Evolutionary conservation across 1,139 yeast genomes (phyloP).

Genomic region (Debaryomycetaceae sp.): DNA sequence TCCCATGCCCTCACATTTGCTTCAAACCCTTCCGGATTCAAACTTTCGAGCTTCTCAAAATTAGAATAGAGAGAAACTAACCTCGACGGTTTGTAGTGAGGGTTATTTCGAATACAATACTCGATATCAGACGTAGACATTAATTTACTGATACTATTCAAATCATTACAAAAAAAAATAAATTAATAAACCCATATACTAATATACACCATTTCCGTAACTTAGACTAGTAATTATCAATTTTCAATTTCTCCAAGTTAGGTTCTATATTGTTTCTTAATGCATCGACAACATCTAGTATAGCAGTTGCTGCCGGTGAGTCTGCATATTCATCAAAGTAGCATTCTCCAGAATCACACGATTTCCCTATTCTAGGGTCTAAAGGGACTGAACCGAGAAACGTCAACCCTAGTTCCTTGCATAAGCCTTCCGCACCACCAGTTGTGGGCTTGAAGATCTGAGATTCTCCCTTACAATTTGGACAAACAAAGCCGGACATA

Average conservation of each 20-base stretch:
- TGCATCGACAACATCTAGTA: conserved; percentile 75
- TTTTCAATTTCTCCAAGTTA: conserved; percentile 13
- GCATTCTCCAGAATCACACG: conserved; percentile 87
- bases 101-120: conserved; percentile 12
- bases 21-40: conserved; percentile 65
- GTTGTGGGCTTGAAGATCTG: conserved; percentile 92
- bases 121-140: conserved; percentile 8
- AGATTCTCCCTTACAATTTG: conserved; percentile 86
- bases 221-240: conserved; percentile 6
- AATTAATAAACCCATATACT: background rate
- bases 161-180: too few relatives aligned
- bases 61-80: conserved; percentile 64
- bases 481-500: conserved; percentile 98
- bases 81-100: conserved; percentile 45
- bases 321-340: conserved; percentile 84
- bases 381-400: conserved; percentile 91
- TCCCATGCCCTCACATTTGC: conserved; percentile 72
- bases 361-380: conserved; percentile 88
- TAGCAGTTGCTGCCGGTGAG: conserved; percentile 89
- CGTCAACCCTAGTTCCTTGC: conserved; percentile 71
- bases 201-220: background rate
- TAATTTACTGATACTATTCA: background rate
- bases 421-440: conserved; percentile 88
- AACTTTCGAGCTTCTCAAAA: conserved; percentile 45
- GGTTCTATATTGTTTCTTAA: conserved; percentile 46